These are phyloP conservation scores for Dendryphion nanum DNA, from an alignment of 2,329 filamentous ascomycete genomes.

Conservation along the genomic window DNA sequence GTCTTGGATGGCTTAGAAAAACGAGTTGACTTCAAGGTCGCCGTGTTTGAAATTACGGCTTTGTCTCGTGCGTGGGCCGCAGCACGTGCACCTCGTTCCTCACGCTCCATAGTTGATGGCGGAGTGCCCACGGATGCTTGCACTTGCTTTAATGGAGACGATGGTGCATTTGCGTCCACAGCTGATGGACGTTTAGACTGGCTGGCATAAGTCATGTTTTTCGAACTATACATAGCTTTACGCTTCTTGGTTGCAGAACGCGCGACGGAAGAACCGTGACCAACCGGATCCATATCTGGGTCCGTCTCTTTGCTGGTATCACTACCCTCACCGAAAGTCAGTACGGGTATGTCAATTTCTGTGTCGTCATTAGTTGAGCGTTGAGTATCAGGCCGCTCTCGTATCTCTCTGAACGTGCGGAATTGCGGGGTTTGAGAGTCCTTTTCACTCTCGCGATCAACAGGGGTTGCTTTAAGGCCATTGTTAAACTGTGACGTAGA, in stretches of 20 bases:
- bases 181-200: too few relatives aligned
- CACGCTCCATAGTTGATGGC: constrained; percentile 25
- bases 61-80: constrained; percentile 21
- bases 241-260: constrained; percentile 30
- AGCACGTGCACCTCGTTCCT: constrained; percentile 34
- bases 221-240: constrained; percentile 24
- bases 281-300: constrained; percentile 28
- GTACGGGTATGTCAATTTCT: constrained; percentile 30
- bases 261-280: constrained; percentile 21
- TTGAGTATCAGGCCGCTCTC: constrained; percentile 34
- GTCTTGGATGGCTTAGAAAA: constrained; percentile 14
- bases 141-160: constrained; percentile 14
- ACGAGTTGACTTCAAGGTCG: constrained; percentile 21
- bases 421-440: constrained; percentile 10
- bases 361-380: constrained; percentile 28
- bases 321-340: constrained; percentile 32
- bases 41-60: constrained; percentile 14
- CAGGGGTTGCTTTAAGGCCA: too few relatives aligned
- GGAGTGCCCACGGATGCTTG: constrained; percentile 22
- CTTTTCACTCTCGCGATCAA: too few relatives aligned
- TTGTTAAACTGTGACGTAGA: too few relatives aligned
- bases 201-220: too few relatives aligned
- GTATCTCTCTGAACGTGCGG: constrained; percentile 37
- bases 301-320: too few relatives aligned
- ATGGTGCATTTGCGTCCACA: too few relatives aligned